These are phyloP conservation scores for Pecoramyces ruminantium DNA, from an alignment of 192 early-diverging fungal species.

Conservation along the genomic window DNA sequence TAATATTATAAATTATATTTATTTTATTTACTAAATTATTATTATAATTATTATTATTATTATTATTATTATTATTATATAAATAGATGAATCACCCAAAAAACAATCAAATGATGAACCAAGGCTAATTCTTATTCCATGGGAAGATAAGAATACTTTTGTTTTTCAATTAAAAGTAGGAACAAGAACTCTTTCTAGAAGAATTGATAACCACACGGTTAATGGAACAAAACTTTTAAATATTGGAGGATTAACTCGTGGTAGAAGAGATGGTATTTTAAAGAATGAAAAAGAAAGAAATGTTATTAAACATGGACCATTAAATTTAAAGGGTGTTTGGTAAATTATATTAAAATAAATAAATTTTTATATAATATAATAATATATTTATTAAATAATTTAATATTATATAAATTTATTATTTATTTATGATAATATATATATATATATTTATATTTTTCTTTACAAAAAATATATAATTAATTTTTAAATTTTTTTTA, in stretches of 20 bases:
- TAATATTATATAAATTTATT: too few relatives aligned
- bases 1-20: too few relatives aligned
- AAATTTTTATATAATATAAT: too few relatives aligned
- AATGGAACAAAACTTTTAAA: conserved; percentile 77
- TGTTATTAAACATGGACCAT: conserved; percentile 71
- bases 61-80: too few relatives aligned
- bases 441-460: too few relatives aligned
- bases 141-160: background rate
- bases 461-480: too few relatives aligned
- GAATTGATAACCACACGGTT: conserved; percentile 67
- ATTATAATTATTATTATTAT: too few relatives aligned
- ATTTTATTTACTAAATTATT: too few relatives aligned
- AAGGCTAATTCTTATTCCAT: background rate
- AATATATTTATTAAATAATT: too few relatives aligned
- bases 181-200: background rate
- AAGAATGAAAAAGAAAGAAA: conserved; percentile 74
- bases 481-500: too few relatives aligned
- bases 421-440: too few relatives aligned
- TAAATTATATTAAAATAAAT: background rate
- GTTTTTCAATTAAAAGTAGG: background rate
- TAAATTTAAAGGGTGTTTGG: conserved; percentile 81
- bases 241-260: conserved; percentile 72
- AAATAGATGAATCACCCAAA: background rate
- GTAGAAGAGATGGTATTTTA: conserved; percentile 68
- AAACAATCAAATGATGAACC: background rate